Evolutionary conservation across 192 early-diverging fungal species (phyloP), one percentile per base, ranked within the genome.

Genomic region (Coemansia sp.): DNA sequence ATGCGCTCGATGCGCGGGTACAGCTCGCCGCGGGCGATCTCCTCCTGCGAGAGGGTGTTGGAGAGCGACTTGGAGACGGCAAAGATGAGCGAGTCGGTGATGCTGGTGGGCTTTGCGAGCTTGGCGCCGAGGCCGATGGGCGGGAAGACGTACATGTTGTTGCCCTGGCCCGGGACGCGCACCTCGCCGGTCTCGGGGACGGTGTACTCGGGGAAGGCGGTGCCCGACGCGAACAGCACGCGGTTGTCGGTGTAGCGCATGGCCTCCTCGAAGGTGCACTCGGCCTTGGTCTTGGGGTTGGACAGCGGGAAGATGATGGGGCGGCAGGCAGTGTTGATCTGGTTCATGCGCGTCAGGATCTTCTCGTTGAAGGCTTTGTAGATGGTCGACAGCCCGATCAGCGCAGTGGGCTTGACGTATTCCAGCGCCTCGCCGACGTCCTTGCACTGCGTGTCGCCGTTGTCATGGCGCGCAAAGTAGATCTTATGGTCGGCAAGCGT

Each of bases 131-230:
- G 82, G 34, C 96, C 96, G 33, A 98, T 86, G 52, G 93, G 93
- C 45, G 96, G 96, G 87, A 96, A 98, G 59, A 96, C 92, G 74
- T 95, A 98, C 89, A 91, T 93, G 83, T 96, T 96, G 84, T 96
- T 94, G 63, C 91, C 94, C 79, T 96, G 92, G 17, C 89, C 92
- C 7, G 92, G 91, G 45, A 88, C 63, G 44, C 61, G 59, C 30
- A 52, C 42, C 25, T 77, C 67, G 30, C 29, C 27, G 52, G 74
- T 72, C 30, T 82, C 74, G 13, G 90, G 87, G 37, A 90, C 75
- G 7, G 80, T 86, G 67, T 88, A 89, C 22, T 84, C 57, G 23
- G 95, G 92, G 84, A 98, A 98, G 5, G 89, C 92, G 8, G 95
- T 97, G 53, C 96, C 96, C 4, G 92, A 94, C 19, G 94, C 94